Evolutionary conservation across 345 rosid species (phyloP).

Genomic region (Hibiscus syriacus): DNA sequence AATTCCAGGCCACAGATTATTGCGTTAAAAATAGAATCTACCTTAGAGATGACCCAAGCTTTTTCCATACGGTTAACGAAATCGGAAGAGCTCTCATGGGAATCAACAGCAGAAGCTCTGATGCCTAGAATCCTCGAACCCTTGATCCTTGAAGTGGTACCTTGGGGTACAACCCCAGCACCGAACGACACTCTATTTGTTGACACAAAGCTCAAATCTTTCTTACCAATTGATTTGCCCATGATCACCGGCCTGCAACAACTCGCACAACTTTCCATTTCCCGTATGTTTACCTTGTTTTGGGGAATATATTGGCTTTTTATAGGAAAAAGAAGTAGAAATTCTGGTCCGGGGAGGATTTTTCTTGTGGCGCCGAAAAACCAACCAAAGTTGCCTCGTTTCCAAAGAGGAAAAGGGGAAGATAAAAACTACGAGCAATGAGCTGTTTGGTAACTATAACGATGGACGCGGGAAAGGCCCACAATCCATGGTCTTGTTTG

Average conservation of each 20-base stretch:
- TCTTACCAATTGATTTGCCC: conserved; percentile 13
- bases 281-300: not conserved
- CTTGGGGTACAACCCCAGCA: conserved; percentile 17
- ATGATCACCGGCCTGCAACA: conserved; percentile 23
- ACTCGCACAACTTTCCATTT: conserved; percentile 26
- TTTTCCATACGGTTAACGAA: conserved; percentile 74
- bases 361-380: not conserved
- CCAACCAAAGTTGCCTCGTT: not conserved
- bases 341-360: not conserved
- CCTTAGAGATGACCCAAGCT: conserved; percentile 86
- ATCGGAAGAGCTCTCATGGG: conserved; percentile 62
- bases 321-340: not conserved
- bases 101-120: conserved; percentile 65
- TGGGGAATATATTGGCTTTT: not conserved
- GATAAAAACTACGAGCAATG: not conserved
- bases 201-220: conserved; percentile 10
- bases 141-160: conserved; percentile 13
- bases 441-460: not conserved
- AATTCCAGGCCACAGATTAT: not conserved
- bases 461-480: no score
- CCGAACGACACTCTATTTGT: conserved; percentile 8
- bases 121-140: conserved; percentile 18
- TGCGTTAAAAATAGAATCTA: conserved; percentile 4
- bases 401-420: not conserved
- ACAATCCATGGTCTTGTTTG: no score